These are phyloP conservation scores for Rhizophlyctis rosea DNA, from an alignment of 192 early-diverging fungal genomes.

Conservation along the genomic window DNA sequence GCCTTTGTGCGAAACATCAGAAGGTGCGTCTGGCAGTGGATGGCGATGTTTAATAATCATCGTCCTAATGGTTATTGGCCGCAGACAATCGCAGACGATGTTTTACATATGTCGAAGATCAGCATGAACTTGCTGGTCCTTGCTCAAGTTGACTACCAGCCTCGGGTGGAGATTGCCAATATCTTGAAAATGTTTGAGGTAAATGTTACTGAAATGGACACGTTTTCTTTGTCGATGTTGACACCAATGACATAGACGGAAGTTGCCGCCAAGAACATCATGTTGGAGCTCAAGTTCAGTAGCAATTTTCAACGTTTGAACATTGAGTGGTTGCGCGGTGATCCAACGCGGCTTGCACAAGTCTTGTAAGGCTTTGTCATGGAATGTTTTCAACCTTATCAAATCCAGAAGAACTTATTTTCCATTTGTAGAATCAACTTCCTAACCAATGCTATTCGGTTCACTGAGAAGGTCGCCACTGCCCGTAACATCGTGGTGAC, in stretches of 20 bases:
- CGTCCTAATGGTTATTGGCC: too few species aligned
- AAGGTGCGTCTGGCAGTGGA: conserved; percentile 8
- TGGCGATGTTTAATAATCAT: conserved; percentile 11
- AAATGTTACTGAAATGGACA: too few species aligned
- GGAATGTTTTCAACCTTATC: conserved; percentile 25
- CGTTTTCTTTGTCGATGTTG: too few species aligned
- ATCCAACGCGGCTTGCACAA: conserved; percentile 46
- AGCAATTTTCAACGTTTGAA: conserved; percentile 34
- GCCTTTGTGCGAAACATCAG: conserved; percentile 37
- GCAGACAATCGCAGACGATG: conserved; percentile 37
- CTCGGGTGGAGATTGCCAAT: conserved; percentile 21
- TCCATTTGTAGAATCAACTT: conserved; percentile 44
- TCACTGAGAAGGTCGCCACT: conserved; percentile 39
- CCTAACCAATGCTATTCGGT: conserved; percentile 54
- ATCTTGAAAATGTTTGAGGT: conserved; percentile 29
- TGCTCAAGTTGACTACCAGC: conserved; percentile 25
- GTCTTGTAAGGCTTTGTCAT: conserved; percentile 23
- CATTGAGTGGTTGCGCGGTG: conserved; percentile 46
- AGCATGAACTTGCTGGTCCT: conserved; percentile 38
- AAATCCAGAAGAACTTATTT: conserved; percentile 27
- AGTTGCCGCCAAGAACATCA: conserved; percentile 27
- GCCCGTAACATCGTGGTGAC: not conserved
- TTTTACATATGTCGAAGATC: conserved; percentile 35
- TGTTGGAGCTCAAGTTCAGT: conserved; percentile 38
- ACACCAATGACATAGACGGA: conserved; percentile 20